phyloP scores from a whole-genome alignment of 345 rosid species.

The Erysimum cheiranthoides region DNA sequence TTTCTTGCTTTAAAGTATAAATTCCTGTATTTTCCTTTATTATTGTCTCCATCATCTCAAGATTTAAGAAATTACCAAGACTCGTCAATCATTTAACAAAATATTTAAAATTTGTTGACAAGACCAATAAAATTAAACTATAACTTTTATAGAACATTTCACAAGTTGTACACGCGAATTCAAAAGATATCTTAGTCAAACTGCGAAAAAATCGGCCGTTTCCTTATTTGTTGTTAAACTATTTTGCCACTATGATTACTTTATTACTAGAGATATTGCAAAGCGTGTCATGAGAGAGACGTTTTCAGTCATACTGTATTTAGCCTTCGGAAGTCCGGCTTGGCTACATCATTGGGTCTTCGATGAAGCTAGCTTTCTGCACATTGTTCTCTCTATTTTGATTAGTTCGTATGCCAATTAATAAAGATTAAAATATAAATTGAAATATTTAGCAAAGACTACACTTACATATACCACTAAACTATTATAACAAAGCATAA shows the following conservation, averaged over 20 bases:
- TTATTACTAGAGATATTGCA: no score
- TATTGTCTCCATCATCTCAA: background rate
- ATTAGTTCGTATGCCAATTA: no score
- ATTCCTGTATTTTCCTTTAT: background rate
- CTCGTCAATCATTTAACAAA: background rate
- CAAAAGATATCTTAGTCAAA: background rate
- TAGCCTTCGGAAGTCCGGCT: no score
- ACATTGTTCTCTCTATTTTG: no score
- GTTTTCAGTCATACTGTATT: no score
- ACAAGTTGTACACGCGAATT: background rate
- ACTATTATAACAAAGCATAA: no score
- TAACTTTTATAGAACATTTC: background rate
- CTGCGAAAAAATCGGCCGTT: background rate
- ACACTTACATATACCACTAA: no score
- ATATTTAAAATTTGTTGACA: background rate
- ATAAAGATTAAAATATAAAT: no score
- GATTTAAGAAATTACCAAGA: background rate
- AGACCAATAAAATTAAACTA: background rate
- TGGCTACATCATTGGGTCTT: no score
- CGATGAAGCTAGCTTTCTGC: no score
- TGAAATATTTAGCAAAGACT: no score
- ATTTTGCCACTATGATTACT: background rate
- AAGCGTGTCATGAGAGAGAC: no score
- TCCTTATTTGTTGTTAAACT: background rate
- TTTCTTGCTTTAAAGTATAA: background rate